phyloP scores from a whole-genome alignment of 306 rosid genomes.

The Chamaecrista fasciculata region DNA sequence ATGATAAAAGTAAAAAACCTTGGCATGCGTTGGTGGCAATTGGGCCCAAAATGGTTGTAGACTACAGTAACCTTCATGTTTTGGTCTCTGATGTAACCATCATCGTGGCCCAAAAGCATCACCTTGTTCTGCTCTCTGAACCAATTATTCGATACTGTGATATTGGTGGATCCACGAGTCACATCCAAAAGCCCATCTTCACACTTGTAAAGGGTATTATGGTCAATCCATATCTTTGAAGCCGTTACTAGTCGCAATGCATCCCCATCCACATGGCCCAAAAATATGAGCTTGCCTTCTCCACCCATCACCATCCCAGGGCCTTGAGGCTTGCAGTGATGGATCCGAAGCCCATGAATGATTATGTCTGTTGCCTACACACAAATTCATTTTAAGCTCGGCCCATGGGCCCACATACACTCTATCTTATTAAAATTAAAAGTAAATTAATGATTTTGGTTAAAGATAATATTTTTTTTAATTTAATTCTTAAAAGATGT shows the following conservation, averaged over 20 bases:
- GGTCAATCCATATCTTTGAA: conserved; percentile 39
- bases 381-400: too few species aligned
- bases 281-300: conserved; percentile 14
- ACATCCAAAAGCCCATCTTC: conserved; percentile 37
- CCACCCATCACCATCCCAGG: conserved; percentile 36
- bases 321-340: conserved; percentile 30
- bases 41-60: conserved; percentile 39
- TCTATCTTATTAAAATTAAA: too few species aligned
- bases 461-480: too few species aligned
- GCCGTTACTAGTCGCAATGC: conserved; percentile 37
- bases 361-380: conserved; percentile 30
- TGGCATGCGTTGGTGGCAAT: conserved; percentile 36
- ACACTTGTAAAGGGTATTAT: conserved; percentile 30
- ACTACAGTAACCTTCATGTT: conserved; percentile 29
- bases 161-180: conserved; percentile 31
- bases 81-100: conserved; percentile 30
- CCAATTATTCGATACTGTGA: conserved; percentile 37
- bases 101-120: conserved; percentile 38
- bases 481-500: too few species aligned
- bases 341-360: conserved; percentile 28
- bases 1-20: too few species aligned
- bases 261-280: conserved; percentile 37
- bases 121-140: conserved; percentile 36
- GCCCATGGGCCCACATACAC: too few species aligned
- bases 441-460: too few species aligned